Conservation (phyloP, 257 asterid genomes). For the Solanum chiquidenum region DNA sequence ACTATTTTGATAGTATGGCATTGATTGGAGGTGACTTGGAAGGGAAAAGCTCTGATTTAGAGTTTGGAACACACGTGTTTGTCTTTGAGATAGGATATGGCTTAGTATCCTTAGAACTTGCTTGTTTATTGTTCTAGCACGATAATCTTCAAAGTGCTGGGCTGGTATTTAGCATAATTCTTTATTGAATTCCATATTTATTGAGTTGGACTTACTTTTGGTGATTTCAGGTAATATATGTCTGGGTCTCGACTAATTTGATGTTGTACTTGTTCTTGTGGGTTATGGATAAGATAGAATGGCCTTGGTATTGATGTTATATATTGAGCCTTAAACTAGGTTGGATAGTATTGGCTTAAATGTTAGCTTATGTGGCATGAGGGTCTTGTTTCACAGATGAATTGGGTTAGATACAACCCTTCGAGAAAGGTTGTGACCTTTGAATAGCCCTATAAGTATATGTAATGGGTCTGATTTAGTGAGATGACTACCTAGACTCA, state of each 20-base stretch:
- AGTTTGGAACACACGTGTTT: not conserved
- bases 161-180: not conserved
- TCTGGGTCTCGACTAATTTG: not conserved
- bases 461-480: not conserved
- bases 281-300: not conserved
- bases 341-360: not conserved
- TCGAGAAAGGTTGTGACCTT: not conserved
- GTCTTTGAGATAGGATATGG: not conserved
- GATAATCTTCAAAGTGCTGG: not conserved
- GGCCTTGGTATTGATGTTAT: not conserved
- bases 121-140: too few relatives aligned
- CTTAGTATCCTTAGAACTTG: not conserved
- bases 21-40: not conserved
- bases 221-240: not conserved
- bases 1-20: not conserved
- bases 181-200: not conserved
- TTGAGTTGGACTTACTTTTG: not conserved
- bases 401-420: not conserved
- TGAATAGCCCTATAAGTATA: not conserved
- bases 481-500: not conserved
- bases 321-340: not conserved
- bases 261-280: not conserved
- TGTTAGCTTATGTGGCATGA: too few relatives aligned
- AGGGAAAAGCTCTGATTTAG: not conserved
- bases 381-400: not conserved